Evolutionary conservation across 495 filamentous ascomycete species (phyloP), one percentile per base, ranked within the genome.

Genomic region (Aspergillus bertholletiae): DNA sequence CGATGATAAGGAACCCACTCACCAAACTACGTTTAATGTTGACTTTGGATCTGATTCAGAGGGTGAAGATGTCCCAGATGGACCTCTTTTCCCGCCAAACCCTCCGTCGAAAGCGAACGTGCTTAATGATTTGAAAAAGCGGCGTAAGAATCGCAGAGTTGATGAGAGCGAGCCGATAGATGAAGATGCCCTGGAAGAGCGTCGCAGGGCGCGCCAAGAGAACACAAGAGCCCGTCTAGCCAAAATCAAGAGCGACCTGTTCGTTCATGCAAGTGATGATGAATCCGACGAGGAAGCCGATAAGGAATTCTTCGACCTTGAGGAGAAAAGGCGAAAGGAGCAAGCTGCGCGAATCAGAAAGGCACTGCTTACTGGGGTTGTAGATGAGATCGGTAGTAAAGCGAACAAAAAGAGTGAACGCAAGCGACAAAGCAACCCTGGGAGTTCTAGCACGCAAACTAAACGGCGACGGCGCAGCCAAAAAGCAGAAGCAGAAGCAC

Each of bases 241-340:
- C 18, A 87, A 87, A 66, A 89, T 96, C 67, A 97, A 96, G 77
- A 92, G 87, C 64, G 83, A 83, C 18, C 69, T 93, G 35, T 95
- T 84, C 66, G 87, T 98, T 32, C 79, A 86, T 56, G 81, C 84
- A 32, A 89, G 85, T 65, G 88, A 90, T 56, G 90, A 94, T 51
- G 90, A 95, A 56, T 83, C 77, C n/a, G 87, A 88, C 50, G 84
- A 79, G 30, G 84, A 87, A 46, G 74, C 74, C 35, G 83, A 89
- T 62, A 68, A 66, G 50, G 79, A 80, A 37, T 96, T 94, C 67
- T 95, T 92, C 72, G 77, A 64, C 6, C 70, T 76, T n/a, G 89
- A 94, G 69, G 78, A 80, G 66, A 70, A 79, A 54, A 70, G 77
- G 55, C 69, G 84, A 55, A 72, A 76, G 55, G 66, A 70, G 32